Evolutionary conservation across 139 green algal species (phyloP).

Genomic region (Chlorella sp.): DNA sequence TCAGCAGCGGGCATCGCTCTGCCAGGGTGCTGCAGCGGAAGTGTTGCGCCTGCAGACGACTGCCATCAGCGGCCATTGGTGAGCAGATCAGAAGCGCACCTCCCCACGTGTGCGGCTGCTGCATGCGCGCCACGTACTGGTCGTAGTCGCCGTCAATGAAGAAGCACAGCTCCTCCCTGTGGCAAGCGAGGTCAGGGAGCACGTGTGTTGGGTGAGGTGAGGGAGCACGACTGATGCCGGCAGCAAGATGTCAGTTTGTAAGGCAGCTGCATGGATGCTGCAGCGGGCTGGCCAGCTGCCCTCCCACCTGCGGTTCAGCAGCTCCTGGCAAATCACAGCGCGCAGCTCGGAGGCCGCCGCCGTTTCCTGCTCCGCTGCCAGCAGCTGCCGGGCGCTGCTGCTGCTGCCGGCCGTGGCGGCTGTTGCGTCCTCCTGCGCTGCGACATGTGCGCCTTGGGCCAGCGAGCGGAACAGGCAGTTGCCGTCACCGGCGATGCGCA

Average conservation of each 20-base stretch:
- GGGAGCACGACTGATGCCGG: neutral
- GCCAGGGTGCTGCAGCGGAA: neutral
- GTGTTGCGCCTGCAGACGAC: too few species aligned
- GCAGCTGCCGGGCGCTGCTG: neutral
- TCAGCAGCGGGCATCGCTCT: too few species aligned
- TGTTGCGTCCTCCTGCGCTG: too few species aligned
- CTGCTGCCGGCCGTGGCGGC: too few species aligned
- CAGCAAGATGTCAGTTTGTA: too few species aligned
- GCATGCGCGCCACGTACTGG: conserved; percentile 41
- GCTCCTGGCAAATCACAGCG: conserved; percentile 24
- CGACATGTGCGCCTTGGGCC: too few species aligned
- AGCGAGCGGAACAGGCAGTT: too few species aligned
- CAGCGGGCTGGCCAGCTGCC: neutral
- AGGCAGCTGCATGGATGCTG: neutral
- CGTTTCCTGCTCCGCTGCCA: neutral
- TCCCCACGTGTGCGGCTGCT: conserved; percentile 23
- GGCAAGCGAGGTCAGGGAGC: neutral
- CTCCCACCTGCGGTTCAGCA: conserved; percentile 9
- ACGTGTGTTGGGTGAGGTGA: neutral
- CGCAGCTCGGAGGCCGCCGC: conserved; percentile 18
- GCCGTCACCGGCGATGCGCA: too few species aligned
- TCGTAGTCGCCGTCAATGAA: conserved; percentile 45
- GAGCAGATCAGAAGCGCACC: neutral
- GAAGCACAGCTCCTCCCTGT: conserved; percentile 14
- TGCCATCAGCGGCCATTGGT: neutral